Evolutionary conservation across 1,284 basidiomycete species (phyloP), one percentile per base, ranked within the genome.

Genomic region (Ceratobasidium sp.): DNA sequence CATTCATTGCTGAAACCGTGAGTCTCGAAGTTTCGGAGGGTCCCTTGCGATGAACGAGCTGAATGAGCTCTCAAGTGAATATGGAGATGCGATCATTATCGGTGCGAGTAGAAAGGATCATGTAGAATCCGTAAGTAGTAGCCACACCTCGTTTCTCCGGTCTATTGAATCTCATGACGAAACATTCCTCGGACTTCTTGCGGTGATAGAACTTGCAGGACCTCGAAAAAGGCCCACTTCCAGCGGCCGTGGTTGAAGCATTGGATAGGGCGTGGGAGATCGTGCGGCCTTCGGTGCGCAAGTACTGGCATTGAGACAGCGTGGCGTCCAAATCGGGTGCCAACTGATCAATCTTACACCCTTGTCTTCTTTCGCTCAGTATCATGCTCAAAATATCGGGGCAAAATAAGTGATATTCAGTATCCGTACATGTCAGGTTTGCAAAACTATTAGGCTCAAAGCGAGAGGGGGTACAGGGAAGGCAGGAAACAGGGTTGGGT

Each of bases 231-330:
- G 84, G 83, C 0, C 82, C 83, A 13, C 75, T 85, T 16, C 81
- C 83, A 0, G 77, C 82, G 50, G 82, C 82, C 21, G 80, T 86
- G 16, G 74, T 84, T 23, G 74, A 81, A 57, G 80, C 80, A 50
- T 76, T 86, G n/a, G 82, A 85, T 69, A 79, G 83, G 71, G 83
- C 84, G 5, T 81, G 80, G 74, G 64, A 68, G 64, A n/a, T 68
- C 23, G 53, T 68, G 1, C 53, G 42, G n/a, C 53, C 64, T 6
- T 68, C 64, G 21, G 64, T 68, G 4, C 64, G 54, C 16, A 68
- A 68, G 44, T 68, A 68, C 30, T 68, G 64, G 64, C 64, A 68
- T 41, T 68, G 54, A 67, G 27, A 16, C 23, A n/a, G 42, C 33
- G 33, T 36, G 33, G 33, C 33, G 11, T 36, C 11, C 33, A 5